These are phyloP conservation scores for Hsuehochloa calcarea DNA, from an alignment of 176 grass and related monocot species.

Conservation along the genomic window DNA sequence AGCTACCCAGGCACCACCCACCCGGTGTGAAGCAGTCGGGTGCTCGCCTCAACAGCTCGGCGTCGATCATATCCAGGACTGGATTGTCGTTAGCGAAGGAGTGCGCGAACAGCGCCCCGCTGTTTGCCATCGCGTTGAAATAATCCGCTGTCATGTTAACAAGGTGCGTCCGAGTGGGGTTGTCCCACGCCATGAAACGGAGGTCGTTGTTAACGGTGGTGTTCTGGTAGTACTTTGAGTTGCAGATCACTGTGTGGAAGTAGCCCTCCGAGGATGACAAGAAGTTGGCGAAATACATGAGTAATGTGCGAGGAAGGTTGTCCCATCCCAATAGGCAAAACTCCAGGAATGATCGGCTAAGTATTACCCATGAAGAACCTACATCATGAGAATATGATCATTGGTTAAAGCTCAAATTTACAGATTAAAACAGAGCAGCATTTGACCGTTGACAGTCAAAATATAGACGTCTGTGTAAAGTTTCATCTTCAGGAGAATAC, in stretches of 20 bases:
- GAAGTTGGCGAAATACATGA: constrained; percentile 98
- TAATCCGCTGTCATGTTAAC: constrained; percentile 63
- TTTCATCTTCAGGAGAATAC: constrained; percentile 14
- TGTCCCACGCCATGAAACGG: constrained; percentile 85
- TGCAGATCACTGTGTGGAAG: constrained; percentile 98
- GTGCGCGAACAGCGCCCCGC: constrained; percentile 63
- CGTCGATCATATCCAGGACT: constrained; percentile 76
- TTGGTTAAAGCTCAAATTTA: neutral
- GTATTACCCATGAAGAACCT: constrained; percentile 87
- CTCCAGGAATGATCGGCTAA: constrained; percentile 81
- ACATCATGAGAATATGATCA: constrained; percentile 10
- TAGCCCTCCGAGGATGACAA: constrained; percentile 82
- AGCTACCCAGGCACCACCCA: constrained; percentile 82
- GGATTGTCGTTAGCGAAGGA: constrained; percentile 40
- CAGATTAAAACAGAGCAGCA: neutral
- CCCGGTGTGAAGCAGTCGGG: constrained; percentile 55
- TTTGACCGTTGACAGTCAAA: neutral
- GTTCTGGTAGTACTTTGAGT: constrained; percentile 94
- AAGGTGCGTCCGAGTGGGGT: constrained; percentile 46
- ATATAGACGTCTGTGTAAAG: neutral
- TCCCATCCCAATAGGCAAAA: constrained; percentile 89
- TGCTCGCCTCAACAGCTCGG: constrained; percentile 46
- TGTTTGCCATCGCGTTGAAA: constrained; percentile 59
- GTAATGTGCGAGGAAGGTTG: constrained; percentile 85
- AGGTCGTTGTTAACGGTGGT: constrained; percentile 78